These are phyloP conservation scores for Malassezia nana DNA, from an alignment of 1,284 basidiomycete genomes.

Conservation along the genomic window DNA sequence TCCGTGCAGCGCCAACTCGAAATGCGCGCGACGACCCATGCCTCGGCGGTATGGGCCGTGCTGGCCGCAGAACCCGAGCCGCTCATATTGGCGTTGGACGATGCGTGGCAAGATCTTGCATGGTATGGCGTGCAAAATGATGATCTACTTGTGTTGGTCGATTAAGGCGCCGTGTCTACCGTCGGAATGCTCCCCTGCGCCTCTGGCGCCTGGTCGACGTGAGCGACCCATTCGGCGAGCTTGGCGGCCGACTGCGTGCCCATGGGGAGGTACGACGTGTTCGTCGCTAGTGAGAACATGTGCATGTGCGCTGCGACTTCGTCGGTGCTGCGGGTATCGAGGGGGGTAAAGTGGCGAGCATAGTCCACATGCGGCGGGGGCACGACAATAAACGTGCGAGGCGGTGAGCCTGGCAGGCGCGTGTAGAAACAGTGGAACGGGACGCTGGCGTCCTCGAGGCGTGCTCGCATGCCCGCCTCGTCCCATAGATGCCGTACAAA, in stretches of 20 bases:
- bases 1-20: conserved; percentile 21
- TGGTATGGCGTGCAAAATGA: conserved; percentile 24
- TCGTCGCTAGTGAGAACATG: conserved; percentile 74
- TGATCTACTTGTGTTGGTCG: conserved; percentile 12
- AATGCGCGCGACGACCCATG: conserved; percentile 9
- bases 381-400: conserved; percentile 39
- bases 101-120: conserved; percentile 20
- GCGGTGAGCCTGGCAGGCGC: conserved; percentile 21
- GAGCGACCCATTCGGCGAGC: background rate
- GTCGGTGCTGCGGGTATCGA: conserved; percentile 55
- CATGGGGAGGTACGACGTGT: conserved; percentile 79
- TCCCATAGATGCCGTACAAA: conserved; percentile 85
- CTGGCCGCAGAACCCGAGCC: conserved; percentile 9
- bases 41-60: conserved; percentile 25
- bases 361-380: conserved; percentile 20
- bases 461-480: conserved; percentile 56
- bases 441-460: conserved; percentile 50
- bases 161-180: background rate
- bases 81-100: conserved; percentile 25
- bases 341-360: conserved; percentile 25
- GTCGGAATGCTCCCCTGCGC: background rate
- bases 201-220: background rate
- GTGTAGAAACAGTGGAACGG: conserved; percentile 50
- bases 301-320: conserved; percentile 77
- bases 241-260: conserved; percentile 50